These are phyloP conservation scores for Chaetomiaceae sp. DNA, from an alignment of 2,329 filamentous ascomycete species.

Conservation along the genomic window DNA sequence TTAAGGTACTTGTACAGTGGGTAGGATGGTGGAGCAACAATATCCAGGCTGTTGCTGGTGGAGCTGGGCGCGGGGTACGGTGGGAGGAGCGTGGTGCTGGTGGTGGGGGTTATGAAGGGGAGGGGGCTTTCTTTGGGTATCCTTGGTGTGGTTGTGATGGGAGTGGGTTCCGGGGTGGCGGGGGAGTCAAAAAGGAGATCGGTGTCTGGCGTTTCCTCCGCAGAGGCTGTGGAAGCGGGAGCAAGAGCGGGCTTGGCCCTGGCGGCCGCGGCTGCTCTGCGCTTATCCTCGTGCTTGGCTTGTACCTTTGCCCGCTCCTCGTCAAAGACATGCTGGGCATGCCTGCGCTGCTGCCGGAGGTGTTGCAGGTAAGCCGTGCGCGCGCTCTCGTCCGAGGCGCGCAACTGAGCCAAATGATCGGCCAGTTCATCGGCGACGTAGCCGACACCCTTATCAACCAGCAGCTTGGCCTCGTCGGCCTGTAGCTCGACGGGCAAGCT, in stretches of 20 bases:
- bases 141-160: background rate
- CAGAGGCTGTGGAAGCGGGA: constrained; percentile 1
- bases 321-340: constrained; percentile 35
- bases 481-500: constrained; percentile 84
- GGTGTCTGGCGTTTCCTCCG: constrained; percentile 5
- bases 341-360: constrained; percentile 39
- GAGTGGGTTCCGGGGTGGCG: background rate
- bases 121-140: constrained; percentile 11
- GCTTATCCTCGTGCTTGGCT: constrained; percentile 25
- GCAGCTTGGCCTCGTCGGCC: constrained; percentile 77
- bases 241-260: constrained; percentile 11
- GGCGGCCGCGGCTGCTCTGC: constrained; percentile 11
- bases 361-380: constrained; percentile 59
- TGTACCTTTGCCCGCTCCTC: constrained; percentile 34
- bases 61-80: background rate
- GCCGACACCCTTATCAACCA: constrained; percentile 70
- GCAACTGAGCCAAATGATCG: constrained; percentile 61
- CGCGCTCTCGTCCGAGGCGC: constrained; percentile 50
- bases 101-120: constrained; percentile 36
- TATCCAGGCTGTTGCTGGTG: constrained; percentile 6
- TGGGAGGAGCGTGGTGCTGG: constrained; percentile 30
- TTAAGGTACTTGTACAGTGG: constrained; percentile 79
- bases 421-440: constrained; percentile 74
- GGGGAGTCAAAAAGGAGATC: constrained; percentile 13
- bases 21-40: constrained; percentile 42